These are phyloP conservation scores for Kwoniella mangroviensis DNA, from an alignment of 768 basidiomycete genomes.

Conservation along the genomic window DNA sequence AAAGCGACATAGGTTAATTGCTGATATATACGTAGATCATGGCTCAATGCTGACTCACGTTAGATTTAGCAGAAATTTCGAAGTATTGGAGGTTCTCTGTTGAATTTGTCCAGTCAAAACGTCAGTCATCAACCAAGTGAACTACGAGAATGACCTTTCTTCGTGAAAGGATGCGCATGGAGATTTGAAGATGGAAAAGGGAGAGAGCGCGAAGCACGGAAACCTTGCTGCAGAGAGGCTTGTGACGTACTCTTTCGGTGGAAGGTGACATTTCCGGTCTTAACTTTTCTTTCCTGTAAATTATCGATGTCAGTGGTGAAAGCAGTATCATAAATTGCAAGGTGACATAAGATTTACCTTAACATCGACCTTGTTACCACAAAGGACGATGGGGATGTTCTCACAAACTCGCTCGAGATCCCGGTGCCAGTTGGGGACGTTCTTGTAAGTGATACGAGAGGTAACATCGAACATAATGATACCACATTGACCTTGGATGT, in stretches of 20 bases:
- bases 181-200: background rate
- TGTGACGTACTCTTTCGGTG: constrained; percentile 79
- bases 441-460: constrained; percentile 99
- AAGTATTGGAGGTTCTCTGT: constrained; percentile 95
- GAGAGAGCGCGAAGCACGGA: too few species aligned
- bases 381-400: constrained; percentile 98
- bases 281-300: constrained; percentile 94
- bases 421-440: constrained; percentile 99
- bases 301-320: background rate
- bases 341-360: constrained; percentile 67
- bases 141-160: too few species aligned
- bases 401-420: constrained; percentile 98
- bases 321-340: background rate
- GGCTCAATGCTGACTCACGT: constrained; percentile 58
- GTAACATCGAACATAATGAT: constrained; percentile 99
- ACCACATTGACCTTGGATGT: constrained; percentile 74
- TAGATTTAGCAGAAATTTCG: constrained; percentile 99
- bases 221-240: background rate
- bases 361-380: constrained; percentile 99
- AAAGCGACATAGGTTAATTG: background rate
- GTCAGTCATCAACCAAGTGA: too few species aligned
- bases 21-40: background rate
- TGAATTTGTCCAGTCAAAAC: background rate
- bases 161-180: constrained; percentile 1
- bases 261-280: constrained; percentile 97